Conservation (phyloP, 306 rosid genomes). For the Quercus dentata region DNA sequence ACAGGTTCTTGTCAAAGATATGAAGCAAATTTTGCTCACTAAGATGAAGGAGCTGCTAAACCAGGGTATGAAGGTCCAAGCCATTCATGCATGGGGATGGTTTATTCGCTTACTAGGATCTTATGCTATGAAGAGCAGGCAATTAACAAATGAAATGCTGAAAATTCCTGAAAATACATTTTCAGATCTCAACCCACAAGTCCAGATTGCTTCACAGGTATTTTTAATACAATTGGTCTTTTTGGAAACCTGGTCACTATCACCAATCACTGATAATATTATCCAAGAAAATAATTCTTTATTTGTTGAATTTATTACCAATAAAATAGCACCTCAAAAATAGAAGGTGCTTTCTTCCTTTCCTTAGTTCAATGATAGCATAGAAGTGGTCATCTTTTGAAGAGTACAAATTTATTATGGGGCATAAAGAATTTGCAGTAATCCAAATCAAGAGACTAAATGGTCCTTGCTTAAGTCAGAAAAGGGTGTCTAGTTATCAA, state of each 20-base stretch:
- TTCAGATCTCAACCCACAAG: slow-evolving; percentile 72
- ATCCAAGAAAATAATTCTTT: too few species aligned
- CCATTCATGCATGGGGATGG: slow-evolving; percentile 16
- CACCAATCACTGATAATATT: too few species aligned
- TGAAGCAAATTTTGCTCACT: slow-evolving; percentile 57
- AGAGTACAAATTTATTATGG: background rate
- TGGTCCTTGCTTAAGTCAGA: too few species aligned
- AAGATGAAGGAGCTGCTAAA: slow-evolving; percentile 57
- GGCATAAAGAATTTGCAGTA: background rate
- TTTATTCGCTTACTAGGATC: too few species aligned
- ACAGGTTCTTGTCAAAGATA: too few species aligned
- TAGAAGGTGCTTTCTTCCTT: too few species aligned
- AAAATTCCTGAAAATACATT: slow-evolving; percentile 81
- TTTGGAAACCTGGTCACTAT: too few species aligned
- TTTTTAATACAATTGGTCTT: too few species aligned
- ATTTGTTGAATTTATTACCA: too few species aligned
- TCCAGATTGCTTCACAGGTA: slow-evolving; percentile 51
- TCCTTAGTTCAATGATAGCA: background rate
- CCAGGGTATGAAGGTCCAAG: slow-evolving; percentile 61
- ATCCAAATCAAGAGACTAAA: background rate
- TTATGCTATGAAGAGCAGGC: too few species aligned
- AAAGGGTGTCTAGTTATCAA: too few species aligned
- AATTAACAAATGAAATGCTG: slow-evolving; percentile 54
- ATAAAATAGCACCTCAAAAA: too few species aligned
- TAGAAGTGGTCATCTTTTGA: background rate